These are phyloP conservation scores for Exserohilum rostratum DNA, from an alignment of 2,329 filamentous ascomycete genomes.

Conservation along the genomic window DNA sequence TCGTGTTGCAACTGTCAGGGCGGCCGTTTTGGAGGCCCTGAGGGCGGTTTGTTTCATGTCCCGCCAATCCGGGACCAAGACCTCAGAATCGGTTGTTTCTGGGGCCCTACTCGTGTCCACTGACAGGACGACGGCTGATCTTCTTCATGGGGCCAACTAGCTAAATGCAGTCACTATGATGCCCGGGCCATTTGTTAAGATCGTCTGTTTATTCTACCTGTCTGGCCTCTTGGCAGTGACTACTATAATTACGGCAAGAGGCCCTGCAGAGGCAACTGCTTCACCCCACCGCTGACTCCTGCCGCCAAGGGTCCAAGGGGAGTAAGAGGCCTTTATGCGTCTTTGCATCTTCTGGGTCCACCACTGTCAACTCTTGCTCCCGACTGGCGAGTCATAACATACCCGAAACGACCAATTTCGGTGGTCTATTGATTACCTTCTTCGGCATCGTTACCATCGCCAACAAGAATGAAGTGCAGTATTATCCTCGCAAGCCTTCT, in stretches of 20 bases:
- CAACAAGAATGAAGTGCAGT: conserved; percentile 36
- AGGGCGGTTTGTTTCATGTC: not conserved
- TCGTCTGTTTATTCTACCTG: not conserved
- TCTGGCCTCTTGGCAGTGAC: conserved; percentile 4
- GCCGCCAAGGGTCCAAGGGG: not conserved
- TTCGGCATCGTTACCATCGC: not conserved
- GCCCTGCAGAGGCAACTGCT: not conserved
- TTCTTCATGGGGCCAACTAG: not conserved
- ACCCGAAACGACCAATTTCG: too few relatives aligned
- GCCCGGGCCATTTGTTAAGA: not conserved
- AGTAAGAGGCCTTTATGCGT: not conserved
- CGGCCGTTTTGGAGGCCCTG: not conserved
- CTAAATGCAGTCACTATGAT: not conserved
- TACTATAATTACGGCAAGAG: conserved; percentile 1
- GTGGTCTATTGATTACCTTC: too few relatives aligned
- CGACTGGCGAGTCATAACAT: not conserved
- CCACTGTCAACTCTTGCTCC: not conserved
- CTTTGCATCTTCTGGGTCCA: not conserved
- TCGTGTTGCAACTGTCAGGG: not conserved
- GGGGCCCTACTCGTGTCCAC: not conserved
- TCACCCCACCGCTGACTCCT: not conserved
- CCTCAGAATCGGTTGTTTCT: not conserved
- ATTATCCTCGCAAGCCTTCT: conserved; percentile 41
- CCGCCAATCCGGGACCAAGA: not conserved
- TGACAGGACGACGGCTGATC: not conserved